Base-by-base conservation (phyloP, 108 stramenopile species). In the Fragilariopsis cylindrus region DNA sequence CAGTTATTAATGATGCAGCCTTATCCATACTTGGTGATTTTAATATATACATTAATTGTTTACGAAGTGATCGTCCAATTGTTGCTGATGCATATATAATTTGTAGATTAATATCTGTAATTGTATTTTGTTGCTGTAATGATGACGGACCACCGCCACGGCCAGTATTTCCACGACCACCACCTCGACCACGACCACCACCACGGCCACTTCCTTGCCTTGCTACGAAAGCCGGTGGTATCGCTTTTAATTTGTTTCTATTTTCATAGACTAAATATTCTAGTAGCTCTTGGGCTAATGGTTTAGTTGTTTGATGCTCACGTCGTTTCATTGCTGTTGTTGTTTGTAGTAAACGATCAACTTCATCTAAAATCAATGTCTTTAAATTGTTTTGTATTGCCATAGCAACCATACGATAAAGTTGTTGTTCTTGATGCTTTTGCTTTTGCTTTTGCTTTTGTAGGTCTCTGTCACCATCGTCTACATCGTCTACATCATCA, bases 81-180 rank as follows among this genome's bases (percentile, higher is more conserved):
- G 91, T 92, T 3, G 91, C 91, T 42, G 83, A 85, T 2, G 88
- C 91, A 71, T 88, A 92, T 55, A 92, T 78, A 30, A 92, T 57
- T 73, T 85, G 85, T 0, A 89, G 13, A 53, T 53, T 12, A n/a
- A n/a, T 15, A 53, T 53, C 15, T 12, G 52, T 15, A n/a, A 53
- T 53, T 53, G 15, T 12, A 15, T 53, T 53, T 53, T 53, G 52
- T 53, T 53, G 52, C 12, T 53, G 30, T 30, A 30, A 2, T 30
- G 30, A 30, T 30, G 30, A 30, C 30, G 30, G 30, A 30, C 30
- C 30, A 30, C 30, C 30, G 0, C 30, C 30, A 30, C 30, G 30
- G 2, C 30, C 30, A 30, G n/a, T n/a, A n/a, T n/a, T n/a, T n/a
- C 30, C 30, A 30, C 30, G 30, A 2, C 30, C 30, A 30, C 30